These are phyloP conservation scores for Coemansia asiatica DNA, from an alignment of 192 early-diverging fungal genomes.

Conservation along the genomic window DNA sequence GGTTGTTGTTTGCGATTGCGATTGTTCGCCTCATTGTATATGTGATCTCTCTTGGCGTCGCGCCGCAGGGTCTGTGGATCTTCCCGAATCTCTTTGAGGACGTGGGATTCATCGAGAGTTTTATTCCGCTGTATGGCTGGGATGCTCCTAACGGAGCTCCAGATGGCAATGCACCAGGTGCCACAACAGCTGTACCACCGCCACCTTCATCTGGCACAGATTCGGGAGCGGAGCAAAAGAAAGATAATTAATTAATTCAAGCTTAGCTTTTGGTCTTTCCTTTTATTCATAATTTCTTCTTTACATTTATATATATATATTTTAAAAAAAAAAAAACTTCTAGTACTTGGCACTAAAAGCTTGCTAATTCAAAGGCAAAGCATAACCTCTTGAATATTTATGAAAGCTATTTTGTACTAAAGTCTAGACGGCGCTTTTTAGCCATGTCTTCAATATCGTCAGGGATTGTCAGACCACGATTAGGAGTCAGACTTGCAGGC, in stretches of 20 bases:
- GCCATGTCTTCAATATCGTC: slow-evolving; percentile 1
- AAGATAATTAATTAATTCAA: slow-evolving; percentile 34
- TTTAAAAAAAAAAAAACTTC: no score
- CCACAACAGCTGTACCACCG: slow-evolving; percentile 2
- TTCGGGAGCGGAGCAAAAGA: slow-evolving; percentile 19
- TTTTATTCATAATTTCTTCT: neutral
- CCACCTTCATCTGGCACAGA: neutral
- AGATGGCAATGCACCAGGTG: slow-evolving; percentile 7
- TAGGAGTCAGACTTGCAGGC: slow-evolving; percentile 37
- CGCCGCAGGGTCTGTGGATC: slow-evolving; percentile 88
- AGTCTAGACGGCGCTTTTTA: slow-evolving; percentile 40
- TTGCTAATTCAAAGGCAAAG: no score
- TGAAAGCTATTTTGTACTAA: no score
- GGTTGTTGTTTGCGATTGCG: slow-evolving; percentile 84
- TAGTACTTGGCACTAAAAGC: no score
- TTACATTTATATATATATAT: neutral
- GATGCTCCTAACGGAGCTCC: slow-evolving; percentile 60
- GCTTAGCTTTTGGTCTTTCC: neutral
- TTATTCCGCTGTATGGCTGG: slow-evolving; percentile 89
- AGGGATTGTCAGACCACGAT: slow-evolving; percentile 46
- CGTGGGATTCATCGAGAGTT: slow-evolving; percentile 89
- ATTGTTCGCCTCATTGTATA: slow-evolving; percentile 87
- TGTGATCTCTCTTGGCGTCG: slow-evolving; percentile 66
- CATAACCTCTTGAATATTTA: no score
- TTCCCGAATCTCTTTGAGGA: slow-evolving; percentile 98